Conservation (phyloP, 2,329 filamentous ascomycete genomes). For the Pseudogymnoascus sp. region DNA sequence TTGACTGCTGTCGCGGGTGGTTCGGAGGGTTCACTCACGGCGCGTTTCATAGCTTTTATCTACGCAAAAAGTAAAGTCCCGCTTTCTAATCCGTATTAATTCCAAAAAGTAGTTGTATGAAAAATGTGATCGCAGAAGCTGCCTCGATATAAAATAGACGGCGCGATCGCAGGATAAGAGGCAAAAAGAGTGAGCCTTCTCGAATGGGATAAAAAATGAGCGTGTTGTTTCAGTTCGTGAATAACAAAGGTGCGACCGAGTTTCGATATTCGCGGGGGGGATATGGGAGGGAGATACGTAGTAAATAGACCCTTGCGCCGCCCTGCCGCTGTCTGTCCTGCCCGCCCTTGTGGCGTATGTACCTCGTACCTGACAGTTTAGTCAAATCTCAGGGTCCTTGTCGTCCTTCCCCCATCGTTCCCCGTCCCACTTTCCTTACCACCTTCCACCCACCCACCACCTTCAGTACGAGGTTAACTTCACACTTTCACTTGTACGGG, state of each 20-base stretch:
- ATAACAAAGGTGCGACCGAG: neutral
- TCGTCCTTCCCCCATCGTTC: neutral
- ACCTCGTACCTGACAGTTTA: neutral
- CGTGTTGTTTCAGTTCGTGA: neutral
- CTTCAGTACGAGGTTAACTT: neutral
- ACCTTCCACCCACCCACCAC: too few species aligned
- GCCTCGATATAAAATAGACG: neutral
- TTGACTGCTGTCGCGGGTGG: neutral
- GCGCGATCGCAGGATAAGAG: neutral
- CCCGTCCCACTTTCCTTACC: too few species aligned
- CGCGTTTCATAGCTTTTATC: constrained; percentile 3
- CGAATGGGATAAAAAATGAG: neutral
- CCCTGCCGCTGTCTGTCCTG: neutral
- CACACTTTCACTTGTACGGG: neutral
- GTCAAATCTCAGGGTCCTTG: neutral
- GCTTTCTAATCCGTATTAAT: neutral
- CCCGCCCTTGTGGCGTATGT: neutral
- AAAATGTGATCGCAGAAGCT: neutral
- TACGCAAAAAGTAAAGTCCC: neutral
- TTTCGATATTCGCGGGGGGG: neutral
- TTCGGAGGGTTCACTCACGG: neutral
- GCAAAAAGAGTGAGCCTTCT: neutral
- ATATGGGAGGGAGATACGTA: neutral
- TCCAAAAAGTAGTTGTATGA: neutral
- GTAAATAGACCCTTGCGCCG: neutral